phyloP scores from a whole-genome alignment of 257 asterid species.

The Agastache rugosa region DNA sequence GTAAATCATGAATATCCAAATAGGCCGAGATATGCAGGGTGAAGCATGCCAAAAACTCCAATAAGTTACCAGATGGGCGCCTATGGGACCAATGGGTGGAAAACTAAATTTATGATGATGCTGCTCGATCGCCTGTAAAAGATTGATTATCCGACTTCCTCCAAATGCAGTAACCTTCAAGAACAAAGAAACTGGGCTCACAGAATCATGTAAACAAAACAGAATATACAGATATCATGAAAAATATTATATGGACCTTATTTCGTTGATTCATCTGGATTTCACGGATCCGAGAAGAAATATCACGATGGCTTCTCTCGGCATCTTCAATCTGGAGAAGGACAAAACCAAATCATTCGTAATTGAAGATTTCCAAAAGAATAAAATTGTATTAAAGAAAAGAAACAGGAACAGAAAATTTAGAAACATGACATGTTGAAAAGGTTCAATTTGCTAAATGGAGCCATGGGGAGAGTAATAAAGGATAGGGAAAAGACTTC shows the following conservation, averaged over 20 bases:
- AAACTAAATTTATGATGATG: slow-evolving; percentile 63
- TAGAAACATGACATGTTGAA: slow-evolving; percentile 11
- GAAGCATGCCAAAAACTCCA: slow-evolving; percentile 6
- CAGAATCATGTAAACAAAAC: slow-evolving; percentile 8
- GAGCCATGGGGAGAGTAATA: slow-evolving; percentile 13
- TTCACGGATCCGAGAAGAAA: slow-evolving; percentile 58
- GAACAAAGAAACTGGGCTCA: slow-evolving; percentile 26
- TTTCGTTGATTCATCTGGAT: slow-evolving; percentile 66
- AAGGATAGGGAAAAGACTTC: slow-evolving; percentile 12
- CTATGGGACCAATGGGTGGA: slow-evolving; percentile 97
- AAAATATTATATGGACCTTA: slow-evolving; percentile 53
- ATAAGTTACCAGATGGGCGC: slow-evolving; percentile 85
- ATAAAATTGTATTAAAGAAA: slow-evolving; percentile 16
- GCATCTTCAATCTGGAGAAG: slow-evolving; percentile 64
- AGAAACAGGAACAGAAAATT: slow-evolving; percentile 15
- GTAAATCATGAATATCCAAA: slow-evolving; percentile 20
- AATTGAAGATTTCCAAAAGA: slow-evolving; percentile 18
- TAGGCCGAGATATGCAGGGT: slow-evolving; percentile 25
- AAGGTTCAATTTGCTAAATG: slow-evolving; percentile 20
- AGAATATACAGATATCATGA: slow-evolving; percentile 16
- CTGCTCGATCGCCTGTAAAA: slow-evolving; percentile 79
- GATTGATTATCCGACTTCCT: slow-evolving; percentile 67
- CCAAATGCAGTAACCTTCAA: slow-evolving; percentile 95
- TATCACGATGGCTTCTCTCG: slow-evolving; percentile 51
- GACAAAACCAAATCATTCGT: slow-evolving; percentile 19